Conservation (phyloP, 2,329 filamentous ascomycete genomes). For the Uncinocarpus reesii region DNA sequence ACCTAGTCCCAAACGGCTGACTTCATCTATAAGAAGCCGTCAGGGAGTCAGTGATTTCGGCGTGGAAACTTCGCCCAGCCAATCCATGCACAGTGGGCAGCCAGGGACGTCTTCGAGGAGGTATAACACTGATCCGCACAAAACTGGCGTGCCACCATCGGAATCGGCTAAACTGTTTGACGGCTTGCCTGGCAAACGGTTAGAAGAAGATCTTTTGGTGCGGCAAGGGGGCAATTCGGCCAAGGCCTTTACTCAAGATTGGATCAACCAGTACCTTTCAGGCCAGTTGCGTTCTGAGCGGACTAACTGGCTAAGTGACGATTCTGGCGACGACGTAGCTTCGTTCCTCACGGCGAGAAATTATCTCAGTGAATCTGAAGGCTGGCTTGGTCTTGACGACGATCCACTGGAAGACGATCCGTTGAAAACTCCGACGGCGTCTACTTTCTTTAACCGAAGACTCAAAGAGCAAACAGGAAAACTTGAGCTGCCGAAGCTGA, state of each 20-base stretch:
- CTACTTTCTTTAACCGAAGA: constrained; percentile 11
- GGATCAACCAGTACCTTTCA: constrained; percentile 77
- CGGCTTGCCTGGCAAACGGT: constrained; percentile 21
- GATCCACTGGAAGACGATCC: constrained; percentile 31
- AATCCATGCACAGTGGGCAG: constrained; percentile 22
- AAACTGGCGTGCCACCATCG: not conserved
- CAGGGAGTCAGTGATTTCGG: constrained; percentile 38
- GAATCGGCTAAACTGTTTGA: constrained; percentile 19
- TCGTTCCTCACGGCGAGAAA: constrained; percentile 42
- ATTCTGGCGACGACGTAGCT: constrained; percentile 60
- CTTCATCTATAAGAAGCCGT: constrained; percentile 30
- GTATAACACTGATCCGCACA: constrained; percentile 2
- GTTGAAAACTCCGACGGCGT: constrained; percentile 31
- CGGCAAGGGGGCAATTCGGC: constrained; percentile 29
- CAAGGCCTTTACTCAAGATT: constrained; percentile 63
- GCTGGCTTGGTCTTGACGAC: constrained; percentile 36
- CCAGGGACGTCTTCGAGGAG: constrained; percentile 18
- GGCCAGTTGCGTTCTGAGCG: constrained; percentile 58
- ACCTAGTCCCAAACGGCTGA: constrained; percentile 39
- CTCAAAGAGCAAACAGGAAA: constrained; percentile 17
- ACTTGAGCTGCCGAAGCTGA: constrained; percentile 20
- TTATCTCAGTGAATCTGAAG: constrained; percentile 35
- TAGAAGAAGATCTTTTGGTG: constrained; percentile 17
- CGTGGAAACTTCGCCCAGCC: constrained; percentile 27
- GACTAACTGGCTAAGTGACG: constrained; percentile 76